Base-by-base conservation (phyloP, 345 rosid species). In the Eucalyptus polyanthemos region DNA sequence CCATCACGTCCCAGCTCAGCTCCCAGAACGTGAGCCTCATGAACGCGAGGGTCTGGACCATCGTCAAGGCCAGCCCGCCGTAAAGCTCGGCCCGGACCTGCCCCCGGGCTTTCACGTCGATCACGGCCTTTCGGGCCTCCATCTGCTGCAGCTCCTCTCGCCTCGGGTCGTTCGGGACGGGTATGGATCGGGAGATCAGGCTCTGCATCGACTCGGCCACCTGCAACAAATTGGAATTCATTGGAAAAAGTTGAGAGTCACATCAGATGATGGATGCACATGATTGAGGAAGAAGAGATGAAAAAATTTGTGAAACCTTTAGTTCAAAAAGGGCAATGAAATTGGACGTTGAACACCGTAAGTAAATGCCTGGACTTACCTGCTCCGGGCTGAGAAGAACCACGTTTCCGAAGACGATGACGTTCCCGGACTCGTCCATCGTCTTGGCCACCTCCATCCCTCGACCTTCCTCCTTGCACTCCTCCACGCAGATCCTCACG, bases 1-100 rank as follows among this genome's bases (percentile, higher is more conserved):
- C 99, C 98, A 97, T 97, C 2, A 97, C 97, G 90, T 97, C 99
- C 99, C 98, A 97, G 25, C 95, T 94, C 12, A 97, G 95, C 89
- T 97, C 99, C 99, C 99, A 96, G 80, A 97, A 97, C 17, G 99
- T 97, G 14, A 97, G 96, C 93, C 99, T 95, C 97, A 97, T 94
- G 95, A 96, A 93, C 31, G 93, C 96, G 16, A 95, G 90, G 3
- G 97, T 97, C 91, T 97, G 98, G 21, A 88, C 90, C 80, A 87
- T 88, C 21, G 95, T 5, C 88, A 94, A 93, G 17, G 95, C 96
- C 17, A 96, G 93, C 11, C 99, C 98, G 29, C 95, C 89, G 89
- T 91, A 95, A 10, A 97, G 93, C 90, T 97, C 99, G 3, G 94
- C 86, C 24, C 95, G 91, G 49, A 96, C 99, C 56, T 83, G 92